Evolutionary conservation across 441 rosid species (phyloP).

Genomic region (Pelargonium fulgidum): DNA sequence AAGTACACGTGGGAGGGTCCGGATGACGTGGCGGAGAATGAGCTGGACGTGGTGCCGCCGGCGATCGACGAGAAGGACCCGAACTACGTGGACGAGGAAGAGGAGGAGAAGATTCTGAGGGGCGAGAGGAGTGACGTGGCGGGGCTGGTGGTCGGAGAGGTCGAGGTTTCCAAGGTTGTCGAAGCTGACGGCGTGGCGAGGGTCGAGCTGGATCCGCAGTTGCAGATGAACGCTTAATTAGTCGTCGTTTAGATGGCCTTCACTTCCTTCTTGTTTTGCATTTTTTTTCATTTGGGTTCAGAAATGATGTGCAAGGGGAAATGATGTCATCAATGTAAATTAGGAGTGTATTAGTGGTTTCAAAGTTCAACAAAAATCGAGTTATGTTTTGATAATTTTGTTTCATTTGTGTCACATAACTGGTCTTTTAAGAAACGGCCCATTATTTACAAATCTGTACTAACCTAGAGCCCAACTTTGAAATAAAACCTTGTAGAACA

Average conservation of each 20-base stretch:
- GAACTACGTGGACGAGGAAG: slow-evolving; percentile 59
- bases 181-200: slow-evolving; percentile 48
- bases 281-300: no score
- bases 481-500: no score
- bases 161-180: slow-evolving; percentile 52
- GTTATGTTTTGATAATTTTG: no score
- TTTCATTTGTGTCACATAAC: no score
- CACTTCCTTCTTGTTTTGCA: no score
- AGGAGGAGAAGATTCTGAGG: slow-evolving; percentile 31
- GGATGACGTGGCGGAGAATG: slow-evolving; percentile 23
- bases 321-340: no score
- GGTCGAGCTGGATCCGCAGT: slow-evolving; percentile 45
- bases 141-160: slow-evolving; percentile 43
- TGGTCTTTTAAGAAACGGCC: no score
- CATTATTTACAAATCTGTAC: no score
- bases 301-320: no score
- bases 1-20: slow-evolving; percentile 90
- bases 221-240: slow-evolving; percentile 12
- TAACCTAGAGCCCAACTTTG: no score
- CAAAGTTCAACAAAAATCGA: no score
- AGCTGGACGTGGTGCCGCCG: slow-evolving; percentile 43
- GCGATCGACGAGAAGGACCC: slow-evolving; percentile 77
- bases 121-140: slow-evolving; percentile 34
- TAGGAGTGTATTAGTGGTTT: no score
- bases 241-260: background rate